These are phyloP conservation scores for Datura wrightii DNA, from an alignment of 257 asterid genomes.

Conservation along the genomic window DNA sequence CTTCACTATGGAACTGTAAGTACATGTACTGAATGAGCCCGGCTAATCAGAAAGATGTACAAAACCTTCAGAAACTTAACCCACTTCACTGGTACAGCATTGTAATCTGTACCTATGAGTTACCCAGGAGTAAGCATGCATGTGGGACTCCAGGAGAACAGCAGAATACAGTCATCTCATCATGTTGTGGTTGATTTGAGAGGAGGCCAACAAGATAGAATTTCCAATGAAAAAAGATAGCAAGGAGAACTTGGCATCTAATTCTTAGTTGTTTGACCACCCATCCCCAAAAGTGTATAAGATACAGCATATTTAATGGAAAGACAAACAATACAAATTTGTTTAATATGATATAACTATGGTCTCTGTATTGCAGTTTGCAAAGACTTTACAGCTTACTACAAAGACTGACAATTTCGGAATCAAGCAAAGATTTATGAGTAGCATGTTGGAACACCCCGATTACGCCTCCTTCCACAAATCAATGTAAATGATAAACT, in stretches of 20 bases:
- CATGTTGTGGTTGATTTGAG: constrained; percentile 18
- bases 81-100: not conserved
- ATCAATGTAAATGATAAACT: not conserved
- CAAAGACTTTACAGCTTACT: not conserved
- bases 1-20: constrained; percentile 12
- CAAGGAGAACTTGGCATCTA: constrained; percentile 22
- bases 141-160: not conserved
- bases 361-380: not conserved
- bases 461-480: not conserved
- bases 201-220: constrained; percentile 15
- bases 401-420: constrained; percentile 8
- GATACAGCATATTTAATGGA: not conserved
- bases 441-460: constrained; percentile 1
- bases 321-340: not conserved
- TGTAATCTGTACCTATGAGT: constrained; percentile 9
- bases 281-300: constrained; percentile 12
- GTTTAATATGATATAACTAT: not conserved
- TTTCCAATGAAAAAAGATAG: constrained; percentile 11
- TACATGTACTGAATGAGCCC: not conserved
- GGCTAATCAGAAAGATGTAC: not conserved
- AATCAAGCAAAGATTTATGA: not conserved
- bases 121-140: constrained; percentile 17
- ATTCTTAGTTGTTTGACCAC: constrained; percentile 18
- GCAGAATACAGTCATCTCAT: constrained; percentile 22
- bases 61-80: constrained; percentile 20